Evolutionary conservation across 73 alveolate genomes (phyloP).

Genomic region (Paramecium tetraurelia): DNA sequence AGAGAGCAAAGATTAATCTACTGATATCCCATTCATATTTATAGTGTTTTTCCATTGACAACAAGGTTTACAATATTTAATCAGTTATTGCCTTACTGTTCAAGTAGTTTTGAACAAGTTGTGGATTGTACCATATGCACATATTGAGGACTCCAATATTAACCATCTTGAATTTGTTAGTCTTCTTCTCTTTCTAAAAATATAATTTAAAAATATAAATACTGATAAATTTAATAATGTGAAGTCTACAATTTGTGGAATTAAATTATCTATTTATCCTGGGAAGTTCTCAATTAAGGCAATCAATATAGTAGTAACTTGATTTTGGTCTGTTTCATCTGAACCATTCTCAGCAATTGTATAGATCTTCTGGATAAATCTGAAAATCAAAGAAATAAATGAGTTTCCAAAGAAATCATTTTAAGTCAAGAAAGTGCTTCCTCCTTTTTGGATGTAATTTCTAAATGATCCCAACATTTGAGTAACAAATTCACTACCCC

Average conservation of each 20-base stretch:
- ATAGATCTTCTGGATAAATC: conserved; percentile 48
- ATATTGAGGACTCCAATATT: conserved; percentile 67
- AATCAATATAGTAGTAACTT: conserved; percentile 62
- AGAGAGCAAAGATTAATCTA: conserved; percentile 70
- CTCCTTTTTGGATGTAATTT: conserved; percentile 74
- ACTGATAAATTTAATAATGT: conserved; percentile 54
- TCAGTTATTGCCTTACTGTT: conserved; percentile 48
- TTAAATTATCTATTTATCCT: conserved; percentile 64
- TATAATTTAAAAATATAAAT: neutral
- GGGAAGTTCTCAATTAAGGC: conserved; percentile 67
- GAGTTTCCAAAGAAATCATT: conserved; percentile 53
- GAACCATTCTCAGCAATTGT: conserved; percentile 41
- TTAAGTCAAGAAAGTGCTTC: conserved; percentile 63
- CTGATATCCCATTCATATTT: conserved; percentile 68
- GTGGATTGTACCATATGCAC: conserved; percentile 75
- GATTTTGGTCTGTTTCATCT: conserved; percentile 62
- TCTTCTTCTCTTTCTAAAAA: conserved; percentile 9
- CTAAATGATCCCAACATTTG: conserved; percentile 69
- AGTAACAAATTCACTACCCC: conserved; percentile 71
- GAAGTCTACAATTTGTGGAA: conserved; percentile 55
- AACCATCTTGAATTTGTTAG: conserved; percentile 60
- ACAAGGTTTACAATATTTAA: conserved; percentile 43
- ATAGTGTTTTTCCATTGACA: conserved; percentile 55
- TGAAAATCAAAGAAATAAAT: conserved; percentile 52
- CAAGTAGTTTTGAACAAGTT: conserved; percentile 43